A percentile compares a stretch with the other conserved stretches of the same genome.
These are phyloP conservation scores for Thalia dealbata DNA, from an alignment of 176 grass and related monocot genomes.

Conservation along the genomic window DNA sequence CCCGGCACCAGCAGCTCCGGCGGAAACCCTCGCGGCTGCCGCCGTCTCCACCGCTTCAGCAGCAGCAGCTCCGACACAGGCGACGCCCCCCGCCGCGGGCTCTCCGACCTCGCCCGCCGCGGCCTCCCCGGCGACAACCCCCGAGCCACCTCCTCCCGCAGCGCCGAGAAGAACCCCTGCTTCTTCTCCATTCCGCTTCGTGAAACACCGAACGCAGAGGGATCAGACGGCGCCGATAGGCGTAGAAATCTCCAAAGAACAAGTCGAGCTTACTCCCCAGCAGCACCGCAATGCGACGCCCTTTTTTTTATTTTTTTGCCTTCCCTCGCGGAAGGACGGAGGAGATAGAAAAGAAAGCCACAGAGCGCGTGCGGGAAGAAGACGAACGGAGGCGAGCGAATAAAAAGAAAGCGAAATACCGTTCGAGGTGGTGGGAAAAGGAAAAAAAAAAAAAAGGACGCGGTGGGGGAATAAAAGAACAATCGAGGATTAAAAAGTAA, in stretches of 20 bases:
- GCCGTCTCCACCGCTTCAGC: conserved; percentile 6
- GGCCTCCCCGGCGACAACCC: conserved; percentile 12
- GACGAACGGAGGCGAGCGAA: not conserved
- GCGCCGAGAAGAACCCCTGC: conserved; percentile 17
- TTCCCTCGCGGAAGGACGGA: too few species aligned
- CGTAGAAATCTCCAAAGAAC: not conserved
- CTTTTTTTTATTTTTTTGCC: too few species aligned
- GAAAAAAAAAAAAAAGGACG: not conserved
- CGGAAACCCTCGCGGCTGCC: not conserved
- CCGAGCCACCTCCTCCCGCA: conserved; percentile 9
- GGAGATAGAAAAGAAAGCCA: too few species aligned
- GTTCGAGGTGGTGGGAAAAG: not conserved
- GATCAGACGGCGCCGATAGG: not conserved
- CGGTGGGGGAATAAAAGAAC: not conserved
- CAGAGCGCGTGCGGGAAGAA: not conserved
- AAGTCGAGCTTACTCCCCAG: not conserved
- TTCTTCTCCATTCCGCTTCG: conserved; percentile 14
- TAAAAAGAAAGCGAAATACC: not conserved
- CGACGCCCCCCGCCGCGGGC: conserved; percentile 2
- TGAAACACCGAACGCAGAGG: not conserved
- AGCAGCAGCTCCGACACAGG: conserved; percentile 1
- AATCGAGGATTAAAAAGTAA: not conserved
- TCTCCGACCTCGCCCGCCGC: conserved; percentile 16
- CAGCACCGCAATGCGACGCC: not conserved
- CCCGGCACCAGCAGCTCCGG: conserved; percentile 13